Percentiles rank a stretch among this genome's conserved stretches.
Evolutionary conservation across 768 basidiomycete genomes (phyloP).

Genomic region (Naematelia encephala): DNA sequence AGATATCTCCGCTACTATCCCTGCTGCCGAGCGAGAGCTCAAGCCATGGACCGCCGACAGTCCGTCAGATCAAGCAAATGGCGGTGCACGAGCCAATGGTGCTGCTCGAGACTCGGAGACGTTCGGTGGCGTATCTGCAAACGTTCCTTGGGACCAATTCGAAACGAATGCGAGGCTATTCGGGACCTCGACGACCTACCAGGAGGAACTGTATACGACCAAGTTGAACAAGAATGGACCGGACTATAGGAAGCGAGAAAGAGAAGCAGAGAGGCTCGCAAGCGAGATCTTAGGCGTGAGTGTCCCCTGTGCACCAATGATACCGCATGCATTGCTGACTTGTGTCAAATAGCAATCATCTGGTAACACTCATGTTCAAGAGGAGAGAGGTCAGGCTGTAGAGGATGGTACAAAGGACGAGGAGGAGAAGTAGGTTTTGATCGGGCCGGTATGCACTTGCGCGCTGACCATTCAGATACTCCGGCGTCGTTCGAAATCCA

Average conservation of each 20-base stretch:
- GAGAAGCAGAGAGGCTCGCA: slow-evolving; percentile 80
- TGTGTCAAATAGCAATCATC: slow-evolving; percentile 39
- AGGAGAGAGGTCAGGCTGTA: slow-evolving; percentile 66
- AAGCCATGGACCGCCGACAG: slow-evolving; percentile 39
- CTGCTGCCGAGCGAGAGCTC: slow-evolving; percentile 31
- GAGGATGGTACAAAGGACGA: slow-evolving; percentile 75
- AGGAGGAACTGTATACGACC: slow-evolving; percentile 93
- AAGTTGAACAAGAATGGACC: slow-evolving; percentile 77
- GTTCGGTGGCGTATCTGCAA: slow-evolving; percentile 25
- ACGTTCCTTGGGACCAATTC: slow-evolving; percentile 46
- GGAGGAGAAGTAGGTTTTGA: slow-evolving; percentile 76
- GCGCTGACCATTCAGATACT: slow-evolving; percentile 2
- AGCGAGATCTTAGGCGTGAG: slow-evolving; percentile 84
- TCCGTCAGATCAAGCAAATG: slow-evolving; percentile 6
- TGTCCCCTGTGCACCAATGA: slow-evolving; percentile 9
- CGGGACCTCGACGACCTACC: slow-evolving; percentile 84
- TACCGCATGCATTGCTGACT: slow-evolving; percentile 5
- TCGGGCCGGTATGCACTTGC: background rate
- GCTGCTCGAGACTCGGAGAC: slow-evolving; percentile 36
- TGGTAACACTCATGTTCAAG: slow-evolving; percentile 79
- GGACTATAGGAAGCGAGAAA: slow-evolving; percentile 84
- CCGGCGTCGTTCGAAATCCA: slow-evolving; percentile 61
- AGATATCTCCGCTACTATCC: slow-evolving; percentile 33
- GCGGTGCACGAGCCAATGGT: slow-evolving; percentile 11
- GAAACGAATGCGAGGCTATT: slow-evolving; percentile 61